A percentile compares a stretch with the other conserved stretches of the same genome.
phyloP scores from a whole-genome alignment of 192 early-diverging fungal genomes.

The Helicostylum pulchrum region DNA sequence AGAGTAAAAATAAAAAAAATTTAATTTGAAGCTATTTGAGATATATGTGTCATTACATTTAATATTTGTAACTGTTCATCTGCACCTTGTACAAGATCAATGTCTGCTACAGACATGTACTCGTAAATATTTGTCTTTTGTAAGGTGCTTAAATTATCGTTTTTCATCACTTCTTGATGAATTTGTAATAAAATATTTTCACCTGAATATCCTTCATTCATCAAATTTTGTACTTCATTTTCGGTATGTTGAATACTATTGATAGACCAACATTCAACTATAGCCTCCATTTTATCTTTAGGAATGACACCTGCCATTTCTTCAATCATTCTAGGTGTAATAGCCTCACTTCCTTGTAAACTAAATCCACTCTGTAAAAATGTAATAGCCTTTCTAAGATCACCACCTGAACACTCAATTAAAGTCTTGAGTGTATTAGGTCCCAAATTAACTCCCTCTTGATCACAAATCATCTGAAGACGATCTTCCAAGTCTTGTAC shows the following conservation, averaged over 20 bases:
- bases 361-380: constrained; percentile 81
- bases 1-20: not conserved
- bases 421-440: constrained; percentile 60
- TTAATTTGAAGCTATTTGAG: constrained; percentile 20
- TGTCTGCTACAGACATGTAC: constrained; percentile 67
- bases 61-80: constrained; percentile 89
- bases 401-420: constrained; percentile 78
- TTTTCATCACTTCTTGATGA: constrained; percentile 44
- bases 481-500: constrained; percentile 54
- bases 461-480: constrained; percentile 59
- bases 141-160: constrained; percentile 56
- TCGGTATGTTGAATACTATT: constrained; percentile 48
- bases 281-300: constrained; percentile 50
- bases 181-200: constrained; percentile 73
- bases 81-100: constrained; percentile 76
- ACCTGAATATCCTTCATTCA: constrained; percentile 73
- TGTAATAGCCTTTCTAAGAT: constrained; percentile 91
- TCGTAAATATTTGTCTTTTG: constrained; percentile 73
- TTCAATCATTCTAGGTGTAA: constrained; percentile 53
- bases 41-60: constrained; percentile 55
- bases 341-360: constrained; percentile 48
- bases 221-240: constrained; percentile 51
- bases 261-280: constrained; percentile 57
- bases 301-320: constrained; percentile 86
- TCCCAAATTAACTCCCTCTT: constrained; percentile 63